Evolutionary conservation across 148 eudicot genomes (phyloP), one percentile per base, ranked within the genome.

Genomic region (Rhododendron kiyosumense): DNA sequence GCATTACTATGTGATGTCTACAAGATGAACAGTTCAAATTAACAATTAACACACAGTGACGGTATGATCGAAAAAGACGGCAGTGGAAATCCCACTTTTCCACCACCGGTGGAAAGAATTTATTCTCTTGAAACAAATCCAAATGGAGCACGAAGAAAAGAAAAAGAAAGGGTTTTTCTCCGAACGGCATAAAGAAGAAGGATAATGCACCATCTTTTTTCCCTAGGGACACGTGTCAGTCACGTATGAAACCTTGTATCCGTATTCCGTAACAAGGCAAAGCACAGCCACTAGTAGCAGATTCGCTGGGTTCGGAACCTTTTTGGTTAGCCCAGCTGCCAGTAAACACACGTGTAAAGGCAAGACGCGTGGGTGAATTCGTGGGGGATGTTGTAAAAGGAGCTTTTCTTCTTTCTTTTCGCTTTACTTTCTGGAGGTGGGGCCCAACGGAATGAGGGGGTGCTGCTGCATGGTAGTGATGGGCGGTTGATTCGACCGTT

Each of bases 401-500:
- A 28, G 6, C 75, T 12, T 69, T 69, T 69, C 10, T 63, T 48
- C 22, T 59, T 20, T n/a, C n/a, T 0, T 20, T 59, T 6, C 8
- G 65, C 76, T 26, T 28, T 71, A 71, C 38, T 71, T 71, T 65
- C 32, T 12, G 38, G 7, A 30, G 9, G 69, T 30, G 22, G 41
- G 41, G 3, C 41, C 76, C 76, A 32, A 5, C 22, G 5, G 7
- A 15, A 17, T 17, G 22, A 5, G 61, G 61, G 22, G 2, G 22
- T 54, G 61, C 57, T 52, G 57, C 57, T 52, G 4, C 18, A 15
- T 20, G 3, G 1, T 41, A 0, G 43, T 38, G 8, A 41, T 1
- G 7, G 6, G 45, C 7, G 7, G 3, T 0, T 0, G 13, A 49
- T 49, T 3, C 45, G 1, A 8, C 1, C 1, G 7, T 41, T 0